Base-by-base conservation (phyloP, 1,139 yeast species). In the Meyerozyma smithsonii region DNA sequence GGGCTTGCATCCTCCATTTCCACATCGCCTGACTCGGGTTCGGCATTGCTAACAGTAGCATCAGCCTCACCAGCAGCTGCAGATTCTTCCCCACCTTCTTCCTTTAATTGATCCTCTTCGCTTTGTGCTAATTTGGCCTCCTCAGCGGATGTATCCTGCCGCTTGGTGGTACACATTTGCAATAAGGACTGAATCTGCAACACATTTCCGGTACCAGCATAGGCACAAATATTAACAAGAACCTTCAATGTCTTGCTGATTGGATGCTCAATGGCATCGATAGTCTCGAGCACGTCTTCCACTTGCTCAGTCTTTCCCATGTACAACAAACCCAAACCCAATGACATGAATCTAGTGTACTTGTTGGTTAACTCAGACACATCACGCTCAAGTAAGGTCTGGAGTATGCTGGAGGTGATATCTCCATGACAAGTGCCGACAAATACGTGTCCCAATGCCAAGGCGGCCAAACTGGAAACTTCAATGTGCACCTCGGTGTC, bases 201-300 rank as follows among this genome's bases (percentile, higher is more conserved):
- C 32, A 94, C 99, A 59, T 94, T 94, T 52, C 98, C 99, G 35
- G 97, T 88, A 48, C 98, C 99, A 14, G 97, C 95, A 64, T 85
- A 90, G 6, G 97, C 95, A 68, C 97, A 87, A 40, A 90, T 85
- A 48, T 86, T 89, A 24, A 94, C 92, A 58, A 94, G 73, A 5
- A 90, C 95, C 62, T 87, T 94, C 56, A 90, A 79, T 35, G 95
- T 86, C 51, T 87, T 83, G 32, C 94, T 82, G 56, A 92, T 84
- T 38, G 97, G 97, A 58, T 90, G 97, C 50, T 89, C 96, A 55
- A 94, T 86, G 14, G 97, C 98, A 60, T 84, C 88, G 49, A 92
- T 82, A 1, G 97, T 88, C 58, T 92, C 98, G 50, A 92, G 69
- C 19, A 89, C 96, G 62, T 89, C 97, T 55, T 90, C 97, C 37